Conservation (phyloP, 73 alveolate genomes). For the Halteria grandinella region DNA sequence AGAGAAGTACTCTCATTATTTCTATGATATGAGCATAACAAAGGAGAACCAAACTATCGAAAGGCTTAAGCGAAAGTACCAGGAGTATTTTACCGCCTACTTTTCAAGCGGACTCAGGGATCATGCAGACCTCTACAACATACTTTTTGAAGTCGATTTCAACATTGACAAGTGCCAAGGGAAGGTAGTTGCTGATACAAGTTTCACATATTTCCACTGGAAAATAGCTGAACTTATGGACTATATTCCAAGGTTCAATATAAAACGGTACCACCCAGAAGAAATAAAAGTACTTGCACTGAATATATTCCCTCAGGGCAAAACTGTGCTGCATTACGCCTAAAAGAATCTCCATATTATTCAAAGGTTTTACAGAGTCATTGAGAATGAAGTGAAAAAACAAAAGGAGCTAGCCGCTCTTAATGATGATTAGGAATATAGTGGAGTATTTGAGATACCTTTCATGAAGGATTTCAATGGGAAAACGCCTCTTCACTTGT, state of each 20-base stretch:
- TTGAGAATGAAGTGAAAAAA: slow-evolving; percentile 15
- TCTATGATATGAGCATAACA: not conserved
- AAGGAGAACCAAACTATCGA: not conserved
- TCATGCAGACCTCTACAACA: slow-evolving; percentile 24
- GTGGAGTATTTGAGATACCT: slow-evolving; percentile 32
- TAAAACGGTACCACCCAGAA: not conserved
- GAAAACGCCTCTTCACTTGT: slow-evolving; percentile 15
- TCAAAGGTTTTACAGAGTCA: not conserved
- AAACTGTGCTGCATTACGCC: slow-evolving; percentile 25
- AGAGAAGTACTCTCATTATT: not conserved
- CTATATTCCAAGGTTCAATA: not conserved
- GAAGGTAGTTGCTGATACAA: slow-evolving; percentile 25
- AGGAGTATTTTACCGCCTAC: not conserved
- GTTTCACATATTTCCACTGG: slow-evolving; percentile 48
- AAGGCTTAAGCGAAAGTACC: slow-evolving; percentile 2
- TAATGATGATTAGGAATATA: too few species aligned
- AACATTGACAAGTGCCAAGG: not conserved
- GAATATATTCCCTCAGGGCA: slow-evolving; percentile 41
- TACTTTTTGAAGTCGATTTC: slow-evolving; percentile 35
- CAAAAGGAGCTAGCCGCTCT: too few species aligned
- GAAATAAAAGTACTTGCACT: not conserved
- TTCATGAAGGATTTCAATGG: slow-evolving; percentile 20
- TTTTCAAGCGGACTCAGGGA: not conserved
- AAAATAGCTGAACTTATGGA: slow-evolving; percentile 23
- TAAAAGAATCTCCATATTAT: not conserved